Base-by-base conservation (phyloP, 1,139 yeast species). In the Nakaseomyces uthaithaninus region DNA sequence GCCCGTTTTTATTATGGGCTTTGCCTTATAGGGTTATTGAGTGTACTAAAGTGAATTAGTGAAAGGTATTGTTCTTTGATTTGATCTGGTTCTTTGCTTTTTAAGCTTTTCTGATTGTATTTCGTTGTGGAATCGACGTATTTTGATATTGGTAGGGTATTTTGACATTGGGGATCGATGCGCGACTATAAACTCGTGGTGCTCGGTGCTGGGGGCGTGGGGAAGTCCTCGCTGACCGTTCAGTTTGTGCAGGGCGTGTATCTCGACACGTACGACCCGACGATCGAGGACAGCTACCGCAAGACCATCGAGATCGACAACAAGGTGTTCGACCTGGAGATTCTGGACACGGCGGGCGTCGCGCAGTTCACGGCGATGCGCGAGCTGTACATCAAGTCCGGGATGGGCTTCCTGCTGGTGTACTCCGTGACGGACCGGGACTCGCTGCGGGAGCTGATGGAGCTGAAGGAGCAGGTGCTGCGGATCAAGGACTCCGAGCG, bases 171-270 rank as follows among this genome's bases (percentile, higher is more conserved):
- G 23, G 12, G 8, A 30, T n/a, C 23, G 28, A 60, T 60, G 64
- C 51, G 64, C 51, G 70, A 66, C 47, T 86, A 83, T 64, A 85
- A 89, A 59, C 68, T 89, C 50, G 95, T 89, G 20, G 96, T 91
- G 40, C 83, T 89, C 38, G 97, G 97, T 41, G 97, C 95, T 35
- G 97, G 97, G 61, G 96, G 95, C 64, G 97, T 91, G 41, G 98
- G 98, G 57, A 91, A 91, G 61, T 85, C 95, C 17, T 95, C 95
- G 23, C 69, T 89, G 47, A 89, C 96, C 37, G 89, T 89, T 44
- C 94, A 89, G 62, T 74, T 81, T 54, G 87, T 87, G 40, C 95
- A 87, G 63, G 80, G 87, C 44, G 94, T 85, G 51, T 89, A 89
- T 62, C 83, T 89, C 42, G 95, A 87, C 62, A 91, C 94, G 43